Base-by-base conservation (phyloP, 495 filamentous ascomycete genomes). In the Trichoderma parareesei region DNA sequence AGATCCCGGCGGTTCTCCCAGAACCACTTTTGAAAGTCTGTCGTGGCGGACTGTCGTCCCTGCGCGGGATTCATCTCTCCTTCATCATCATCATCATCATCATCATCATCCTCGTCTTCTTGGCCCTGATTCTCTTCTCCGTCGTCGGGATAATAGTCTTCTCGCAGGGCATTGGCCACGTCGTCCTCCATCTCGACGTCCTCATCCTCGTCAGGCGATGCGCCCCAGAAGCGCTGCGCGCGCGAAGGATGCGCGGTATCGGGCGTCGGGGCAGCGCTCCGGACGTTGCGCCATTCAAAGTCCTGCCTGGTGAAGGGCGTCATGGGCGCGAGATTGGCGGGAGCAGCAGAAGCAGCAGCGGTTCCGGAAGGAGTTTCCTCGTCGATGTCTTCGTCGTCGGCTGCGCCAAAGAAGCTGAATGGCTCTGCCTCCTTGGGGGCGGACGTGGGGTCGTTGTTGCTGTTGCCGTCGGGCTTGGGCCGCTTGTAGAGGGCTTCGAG, bases 241-340 rank as follows among this genome's bases (percentile, higher is more conserved):
- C 82, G 80, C 40, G 77, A 82, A 20, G 87, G 85, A 64, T 89
- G 83, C n/a, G 90, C 90, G 0, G 94, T 98, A 70, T 98, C 94
- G 1, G 94, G 94, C 0, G 94, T 98, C 2, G 94, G 94, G 0
- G 94, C 94, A 11, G 93, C 93, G 69, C 91, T 95, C 53, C 92
- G 80, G 16, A 89, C 67, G 18, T 85, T 85, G 44, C 92, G 84
- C 64, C 79, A 80, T 69, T 91, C 88, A 11, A 93, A 79, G 65
- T 97, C 92, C 65, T 84, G 83, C 65, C 87, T 86, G 2, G 88
- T 89, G 71, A 87, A 95, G 0, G 92, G 92, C 0, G 92, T 94
- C 67, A 91, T 84, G 3, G 90, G 92, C 35, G 80, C 81, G 18
- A 82, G 72, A 46, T 40, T 68, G 9, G 49, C 65, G 2, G 68